phyloP scores from a whole-genome alignment of 1,284 basidiomycete genomes.

The Boletus hoseneyae region DNA sequence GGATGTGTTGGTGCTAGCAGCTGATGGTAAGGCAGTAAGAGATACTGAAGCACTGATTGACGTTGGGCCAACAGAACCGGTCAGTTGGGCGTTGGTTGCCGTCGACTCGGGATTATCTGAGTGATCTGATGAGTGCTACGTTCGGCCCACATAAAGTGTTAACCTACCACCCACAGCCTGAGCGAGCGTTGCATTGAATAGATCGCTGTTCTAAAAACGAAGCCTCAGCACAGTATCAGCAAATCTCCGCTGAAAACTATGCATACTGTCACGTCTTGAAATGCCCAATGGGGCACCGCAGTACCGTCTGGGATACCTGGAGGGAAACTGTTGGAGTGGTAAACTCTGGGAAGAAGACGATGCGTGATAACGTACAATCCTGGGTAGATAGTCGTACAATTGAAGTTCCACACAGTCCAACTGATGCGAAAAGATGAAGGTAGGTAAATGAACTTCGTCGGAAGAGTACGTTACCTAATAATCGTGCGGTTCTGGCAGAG shows the following conservation, averaged over 20 bases:
- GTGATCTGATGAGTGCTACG: background rate
- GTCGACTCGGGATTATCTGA: conserved; percentile 32
- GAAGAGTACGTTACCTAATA: conserved; percentile 13
- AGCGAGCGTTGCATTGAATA: conserved; percentile 25
- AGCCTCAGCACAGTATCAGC: background rate
- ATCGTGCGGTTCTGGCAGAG: conserved; percentile 30
- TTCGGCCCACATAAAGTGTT: background rate
- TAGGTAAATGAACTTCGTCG: background rate
- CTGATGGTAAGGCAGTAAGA: conserved; percentile 4
- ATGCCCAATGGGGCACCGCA: conserved; percentile 32
- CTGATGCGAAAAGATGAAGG: conserved; percentile 17
- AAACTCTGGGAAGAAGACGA: background rate
- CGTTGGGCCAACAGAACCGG: conserved; percentile 5
- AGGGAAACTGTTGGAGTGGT: conserved; percentile 19
- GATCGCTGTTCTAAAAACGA: conserved; percentile 13
- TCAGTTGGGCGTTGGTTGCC: conserved; percentile 20
- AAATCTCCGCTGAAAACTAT: background rate
- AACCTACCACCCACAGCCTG: conserved; percentile 24
- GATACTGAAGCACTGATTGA: conserved; percentile 1
- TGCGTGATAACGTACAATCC: conserved; percentile 14
- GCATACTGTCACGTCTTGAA: conserved; percentile 30
- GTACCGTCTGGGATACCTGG: conserved; percentile 26
- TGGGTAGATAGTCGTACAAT: conserved; percentile 23
- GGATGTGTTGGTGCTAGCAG: background rate
- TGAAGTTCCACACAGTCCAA: conserved; percentile 29